Base-by-base conservation (phyloP, 345 rosid species). In the Salix exigua region DNA sequence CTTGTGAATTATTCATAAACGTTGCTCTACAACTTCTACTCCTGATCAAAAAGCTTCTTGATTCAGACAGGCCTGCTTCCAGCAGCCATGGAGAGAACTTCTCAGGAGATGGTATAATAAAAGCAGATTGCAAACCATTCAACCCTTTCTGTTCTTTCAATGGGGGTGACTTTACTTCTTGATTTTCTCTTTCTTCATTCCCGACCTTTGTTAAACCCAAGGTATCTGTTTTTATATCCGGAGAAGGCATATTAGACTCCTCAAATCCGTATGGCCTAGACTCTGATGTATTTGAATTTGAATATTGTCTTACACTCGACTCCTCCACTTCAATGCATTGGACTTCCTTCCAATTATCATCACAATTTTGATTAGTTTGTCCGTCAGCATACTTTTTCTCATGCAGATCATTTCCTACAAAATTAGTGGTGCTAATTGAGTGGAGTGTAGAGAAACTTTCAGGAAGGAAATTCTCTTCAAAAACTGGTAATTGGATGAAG, bases 1-100 rank as follows among this genome's bases (percentile, higher is more conserved):
- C 67, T 26, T 88, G 75, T 70, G 72, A 78, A 70, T 62, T 81
- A 70, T 65, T 64, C 68, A 75, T 71, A 10, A 92, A 69, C 75
- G 84, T 87, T 48, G 90, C 91, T 77, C 84, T 82, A 82, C 91
- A 91, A 80, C 98, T 94, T 81, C 73, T 91, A 83, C 97, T 94
- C 74, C 88, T 88, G 17, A 55, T 61, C 70, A 92, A 81, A 76
- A 83, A 83, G 82, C 85, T 86, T 74, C 76, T 70, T 35, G 82
- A 75, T 33, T 75, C 77, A 63, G 74, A 76, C 28, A 83, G 62
- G 67, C 83, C 88, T 79, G 84, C 87, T 72, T 83, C 88, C 50
- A 46, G 71, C 64, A 63, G 67, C 85, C 82, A 76, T 72, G 80
- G 74, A 78, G 77, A 71, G 68, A 80, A 63, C 69, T 87, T 79